phyloP scores from a whole-genome alignment of 176 grass and related monocot species.

The Oropetium thomaeum region DNA sequence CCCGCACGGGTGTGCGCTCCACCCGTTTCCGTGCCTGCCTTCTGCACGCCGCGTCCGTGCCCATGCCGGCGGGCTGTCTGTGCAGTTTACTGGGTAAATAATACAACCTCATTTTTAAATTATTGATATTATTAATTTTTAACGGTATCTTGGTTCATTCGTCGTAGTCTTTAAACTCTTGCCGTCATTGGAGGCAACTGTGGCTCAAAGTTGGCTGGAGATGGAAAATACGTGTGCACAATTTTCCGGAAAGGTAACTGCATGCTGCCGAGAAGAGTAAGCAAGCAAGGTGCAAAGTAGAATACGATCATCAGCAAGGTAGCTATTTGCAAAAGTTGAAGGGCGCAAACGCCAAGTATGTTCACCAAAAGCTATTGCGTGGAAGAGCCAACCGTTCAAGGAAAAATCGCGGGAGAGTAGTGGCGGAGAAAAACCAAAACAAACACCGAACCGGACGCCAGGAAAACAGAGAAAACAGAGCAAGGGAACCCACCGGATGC shows the following conservation, averaged over 20 bases:
- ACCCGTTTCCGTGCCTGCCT: neutral
- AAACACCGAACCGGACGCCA: constrained; percentile 15
- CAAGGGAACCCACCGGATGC: constrained; percentile 6
- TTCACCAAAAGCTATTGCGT: neutral
- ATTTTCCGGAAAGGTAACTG: too few species aligned
- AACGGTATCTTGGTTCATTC: too few species aligned
- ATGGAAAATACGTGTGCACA: too few species aligned
- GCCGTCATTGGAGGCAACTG: too few species aligned
- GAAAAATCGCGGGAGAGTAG: constrained; percentile 59
- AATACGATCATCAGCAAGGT: neutral
- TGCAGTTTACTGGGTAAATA: too few species aligned
- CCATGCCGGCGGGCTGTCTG: too few species aligned
- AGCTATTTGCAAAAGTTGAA: neutral
- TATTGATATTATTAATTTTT: too few species aligned
- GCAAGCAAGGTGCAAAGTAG: neutral
- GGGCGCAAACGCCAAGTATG: neutral
- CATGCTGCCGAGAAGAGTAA: too few species aligned
- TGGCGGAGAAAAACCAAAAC: constrained; percentile 48
- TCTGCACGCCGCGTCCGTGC: neutral
- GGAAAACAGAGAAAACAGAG: constrained; percentile 46
- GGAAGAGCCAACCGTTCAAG: neutral
- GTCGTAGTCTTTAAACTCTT: too few species aligned
- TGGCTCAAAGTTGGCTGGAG: too few species aligned
- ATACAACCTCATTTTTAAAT: too few species aligned
- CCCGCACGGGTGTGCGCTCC: neutral